Evolutionary conservation across 495 filamentous ascomycete genomes (phyloP).

Genomic region (Neurospora sp.): DNA sequence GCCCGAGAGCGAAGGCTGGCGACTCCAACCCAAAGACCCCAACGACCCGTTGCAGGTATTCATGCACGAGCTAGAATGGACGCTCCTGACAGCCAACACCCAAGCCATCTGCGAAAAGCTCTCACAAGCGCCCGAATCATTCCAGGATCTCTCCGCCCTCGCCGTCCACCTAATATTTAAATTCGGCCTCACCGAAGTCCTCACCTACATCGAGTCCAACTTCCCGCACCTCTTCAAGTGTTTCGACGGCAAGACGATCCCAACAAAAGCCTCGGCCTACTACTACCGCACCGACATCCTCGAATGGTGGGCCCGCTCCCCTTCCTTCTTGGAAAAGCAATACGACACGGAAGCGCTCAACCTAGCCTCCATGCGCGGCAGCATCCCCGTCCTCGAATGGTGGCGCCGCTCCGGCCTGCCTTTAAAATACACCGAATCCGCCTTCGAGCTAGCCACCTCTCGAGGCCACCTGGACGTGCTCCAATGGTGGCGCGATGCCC

Average conservation of each 20-base stretch:
- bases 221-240: slow-evolving; percentile 72
- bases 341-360: slow-evolving; percentile 69
- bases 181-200: slow-evolving; percentile 68
- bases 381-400: slow-evolving; percentile 80
- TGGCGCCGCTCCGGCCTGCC: slow-evolving; percentile 74
- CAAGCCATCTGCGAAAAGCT: slow-evolving; percentile 54
- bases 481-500: slow-evolving; percentile 79
- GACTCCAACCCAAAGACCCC: slow-evolving; percentile 26
- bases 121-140: slow-evolving; percentile 53
- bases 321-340: slow-evolving; percentile 69
- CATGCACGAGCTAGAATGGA: slow-evolving; percentile 62
- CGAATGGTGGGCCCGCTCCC: slow-evolving; percentile 67
- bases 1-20: slow-evolving; percentile 57
- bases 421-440: slow-evolving; percentile 73
- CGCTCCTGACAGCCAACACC: slow-evolving; percentile 63
- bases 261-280: slow-evolving; percentile 73
- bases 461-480: slow-evolving; percentile 76
- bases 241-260: slow-evolving; percentile 71
- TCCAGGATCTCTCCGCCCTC: slow-evolving; percentile 65
- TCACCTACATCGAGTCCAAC: slow-evolving; percentile 69
- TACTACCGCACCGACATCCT: slow-evolving; percentile 79
- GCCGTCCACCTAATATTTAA: slow-evolving; percentile 85
- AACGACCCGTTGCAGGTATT: slow-evolving; percentile 41
- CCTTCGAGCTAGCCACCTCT: slow-evolving; percentile 74
- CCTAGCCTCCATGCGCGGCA: slow-evolving; percentile 72